Base-by-base conservation (phyloP, 225 moss, liverwort and hornwort species). In the Sphagnum tenellum region DNA sequence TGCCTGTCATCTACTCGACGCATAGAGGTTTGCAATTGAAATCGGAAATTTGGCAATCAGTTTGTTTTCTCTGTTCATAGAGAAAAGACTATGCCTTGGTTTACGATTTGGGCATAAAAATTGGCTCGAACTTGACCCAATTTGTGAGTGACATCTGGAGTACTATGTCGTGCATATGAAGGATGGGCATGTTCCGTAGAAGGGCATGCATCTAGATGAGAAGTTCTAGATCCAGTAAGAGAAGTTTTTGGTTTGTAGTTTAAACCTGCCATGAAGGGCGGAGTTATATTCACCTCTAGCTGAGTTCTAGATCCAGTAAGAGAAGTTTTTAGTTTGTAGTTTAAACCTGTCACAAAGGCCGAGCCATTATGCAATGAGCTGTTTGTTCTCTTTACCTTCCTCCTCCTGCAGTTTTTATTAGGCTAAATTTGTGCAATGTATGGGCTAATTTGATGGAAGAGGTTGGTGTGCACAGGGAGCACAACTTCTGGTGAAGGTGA, bases 401-500 rank as follows among this genome's bases (percentile, higher is more conserved):
- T 45, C 53, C 3, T 13, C 49, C 4, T 56, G 5, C 11, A 12
- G 6, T 4, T 12, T 12, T 5, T 11, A 56, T 12, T 3, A 56
- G 13, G 56, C 10, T 13, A 56, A 12, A 1, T 58, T 2, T 58
- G 14, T 13, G 3, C 3, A 5, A 4, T 3, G 5, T 11, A 44
- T n/a, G 49, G 11, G 51, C 29, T 8, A 10, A 64, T 64, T 49
- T 13, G 48, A 48, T 56, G 49, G 29, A 29, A 29, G 29, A 55
- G 51, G 45, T 57, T 11, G 9, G 10, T 55, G 53, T 65, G 46
- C 1, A 63, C 83, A 89, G 86, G 67, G 45, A 2, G 86, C 75
- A 54, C 63, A 49, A 9, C 76, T 89, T 53, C 83, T 67, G 66
- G 94, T 95, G 52, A 95, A 95, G 87, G 94, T 95, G 44, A 95